Evolutionary conservation across 192 early-diverging fungal species (phyloP).

Genomic region (Mortierella antarctica): DNA sequence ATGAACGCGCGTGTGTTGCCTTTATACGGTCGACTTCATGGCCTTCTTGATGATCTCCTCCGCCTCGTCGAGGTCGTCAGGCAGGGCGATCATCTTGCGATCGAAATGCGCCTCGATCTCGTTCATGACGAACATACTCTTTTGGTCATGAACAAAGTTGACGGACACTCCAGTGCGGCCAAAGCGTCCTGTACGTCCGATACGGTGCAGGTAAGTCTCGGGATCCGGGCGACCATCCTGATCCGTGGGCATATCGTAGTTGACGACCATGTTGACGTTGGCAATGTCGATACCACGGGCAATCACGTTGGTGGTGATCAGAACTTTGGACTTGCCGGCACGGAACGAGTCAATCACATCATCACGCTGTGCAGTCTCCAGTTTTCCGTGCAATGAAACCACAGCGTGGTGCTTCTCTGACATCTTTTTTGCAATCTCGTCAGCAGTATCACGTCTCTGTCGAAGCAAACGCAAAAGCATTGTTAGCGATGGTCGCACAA

Average conservation of each 20-base stretch:
- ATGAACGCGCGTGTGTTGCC: background rate
- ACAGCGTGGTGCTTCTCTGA: conserved; percentile 86
- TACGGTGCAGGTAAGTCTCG: conserved; percentile 97
- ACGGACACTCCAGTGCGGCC: conserved; percentile 94
- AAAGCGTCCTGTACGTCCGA: conserved; percentile 97
- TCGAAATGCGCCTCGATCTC: conserved; percentile 86
- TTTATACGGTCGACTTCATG: conserved; percentile 44
- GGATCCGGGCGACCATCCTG: conserved; percentile 74
- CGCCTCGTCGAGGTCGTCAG: conserved; percentile 83
- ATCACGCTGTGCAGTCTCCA: conserved; percentile 84
- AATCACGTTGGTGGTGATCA: conserved; percentile 97
- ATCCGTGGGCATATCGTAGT: conserved; percentile 94
- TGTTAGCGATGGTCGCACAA: background rate
- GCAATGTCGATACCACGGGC: conserved; percentile 97
- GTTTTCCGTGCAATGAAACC: conserved; percentile 85
- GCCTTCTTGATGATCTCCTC: conserved; percentile 90
- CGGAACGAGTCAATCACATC: conserved; percentile 93
- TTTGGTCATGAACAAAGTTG: conserved; percentile 92
- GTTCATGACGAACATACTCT: conserved; percentile 81
- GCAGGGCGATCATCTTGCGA: conserved; percentile 80
- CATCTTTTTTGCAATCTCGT: conserved; percentile 80
- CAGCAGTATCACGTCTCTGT: conserved; percentile 84
- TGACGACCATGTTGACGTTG: conserved; percentile 95
- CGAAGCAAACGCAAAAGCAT: background rate
- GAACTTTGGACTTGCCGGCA: conserved; percentile 87